These are phyloP conservation scores for Aulographum hederae DNA, from an alignment of 2,329 filamentous ascomycete species.

Conservation along the genomic window DNA sequence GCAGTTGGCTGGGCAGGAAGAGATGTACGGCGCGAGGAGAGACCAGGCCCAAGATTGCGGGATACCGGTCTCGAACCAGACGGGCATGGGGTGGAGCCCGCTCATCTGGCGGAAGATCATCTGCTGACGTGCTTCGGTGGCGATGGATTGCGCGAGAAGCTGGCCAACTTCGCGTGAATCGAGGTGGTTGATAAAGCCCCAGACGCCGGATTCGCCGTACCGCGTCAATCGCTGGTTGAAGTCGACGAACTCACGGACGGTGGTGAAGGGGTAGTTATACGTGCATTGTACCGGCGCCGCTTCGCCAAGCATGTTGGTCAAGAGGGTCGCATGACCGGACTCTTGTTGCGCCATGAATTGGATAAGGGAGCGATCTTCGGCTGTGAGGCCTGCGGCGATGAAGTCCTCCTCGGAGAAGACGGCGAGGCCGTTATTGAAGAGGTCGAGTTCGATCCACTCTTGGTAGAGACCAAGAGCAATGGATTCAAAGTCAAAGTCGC, in stretches of 20 bases:
- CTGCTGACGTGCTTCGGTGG: conserved; percentile 66
- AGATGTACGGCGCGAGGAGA: conserved; percentile 63
- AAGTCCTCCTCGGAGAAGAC: conserved; percentile 55
- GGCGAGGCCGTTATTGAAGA: conserved; percentile 60
- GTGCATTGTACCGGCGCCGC: conserved; percentile 55
- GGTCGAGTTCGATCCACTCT: conserved; percentile 70
- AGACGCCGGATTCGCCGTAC: conserved; percentile 59
- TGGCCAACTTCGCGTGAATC: conserved; percentile 58
- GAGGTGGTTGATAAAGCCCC: conserved; percentile 63
- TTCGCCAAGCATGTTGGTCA: conserved; percentile 61
- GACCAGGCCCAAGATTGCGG: conserved; percentile 79
- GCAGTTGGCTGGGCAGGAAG: conserved; percentile 51
- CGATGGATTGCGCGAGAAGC: conserved; percentile 57
- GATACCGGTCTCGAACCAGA: conserved; percentile 64
- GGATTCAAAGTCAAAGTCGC: conserved; percentile 71
- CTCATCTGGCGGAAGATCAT: conserved; percentile 70
- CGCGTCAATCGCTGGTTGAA: conserved; percentile 76
- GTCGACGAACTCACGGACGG: conserved; percentile 60
- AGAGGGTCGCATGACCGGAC: conserved; percentile 55
- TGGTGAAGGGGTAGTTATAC: conserved; percentile 66
- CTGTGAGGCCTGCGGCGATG: conserved; percentile 43
- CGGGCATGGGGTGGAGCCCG: conserved; percentile 64
- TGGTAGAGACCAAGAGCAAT: conserved; percentile 59
- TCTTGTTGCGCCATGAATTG: conserved; percentile 66
- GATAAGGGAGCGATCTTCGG: conserved; percentile 52